Base-by-base conservation (phyloP, 805 yeast species). In the Kuraishia molischiana region DNA sequence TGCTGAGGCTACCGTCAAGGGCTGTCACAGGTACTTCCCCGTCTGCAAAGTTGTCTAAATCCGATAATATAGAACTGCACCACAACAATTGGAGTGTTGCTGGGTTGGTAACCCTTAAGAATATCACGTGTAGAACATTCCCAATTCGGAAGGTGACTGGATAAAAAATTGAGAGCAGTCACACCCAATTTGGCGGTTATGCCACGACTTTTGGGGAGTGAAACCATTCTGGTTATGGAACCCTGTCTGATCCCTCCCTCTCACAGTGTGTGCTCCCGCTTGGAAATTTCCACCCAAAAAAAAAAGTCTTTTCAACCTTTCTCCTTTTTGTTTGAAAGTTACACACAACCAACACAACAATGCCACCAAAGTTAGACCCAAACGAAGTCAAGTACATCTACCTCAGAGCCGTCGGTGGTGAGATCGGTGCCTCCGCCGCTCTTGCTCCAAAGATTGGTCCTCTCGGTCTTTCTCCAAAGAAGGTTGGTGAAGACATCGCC, bases 361-460 rank as follows among this genome's bases (percentile, higher is more conserved):
- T 86, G 96, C 95, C 95, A 75, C 95, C 95, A 77, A 86, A 92
- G 79, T 79, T 89, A 75, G 98, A 92, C 72, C 98, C 98, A 66
- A 74, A 56, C 77, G 98, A 92, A 85, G 95, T 92, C 68, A 89
- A 89, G 74, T 85, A 74, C 85, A 77, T 92, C 74, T 90, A 90
- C 85, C 77, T 92, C 73, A 86, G 98, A 84, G 97, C 98, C 73
- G 94, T 87, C 59, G 98, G 98, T 85, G 98, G 98, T 80, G 98
- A 92, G 79, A 94, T 92, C 62, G 98, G 97, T 77, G 95, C 97
- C 63, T 87, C 97, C 50, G 85, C 98, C 54, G 96, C 98, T 55
- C 84, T 92, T 64, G 98, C 98, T 59, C 98, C 98, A 69, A 92
- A 92, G 90, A 92, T 92, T 66, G 98, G 98, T 85, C 98, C 98